Percentiles rank a stretch among this genome's conserved stretches.
Evolutionary conservation across 768 basidiomycete species (phyloP).

Genomic region (Royoungia palumana): DNA sequence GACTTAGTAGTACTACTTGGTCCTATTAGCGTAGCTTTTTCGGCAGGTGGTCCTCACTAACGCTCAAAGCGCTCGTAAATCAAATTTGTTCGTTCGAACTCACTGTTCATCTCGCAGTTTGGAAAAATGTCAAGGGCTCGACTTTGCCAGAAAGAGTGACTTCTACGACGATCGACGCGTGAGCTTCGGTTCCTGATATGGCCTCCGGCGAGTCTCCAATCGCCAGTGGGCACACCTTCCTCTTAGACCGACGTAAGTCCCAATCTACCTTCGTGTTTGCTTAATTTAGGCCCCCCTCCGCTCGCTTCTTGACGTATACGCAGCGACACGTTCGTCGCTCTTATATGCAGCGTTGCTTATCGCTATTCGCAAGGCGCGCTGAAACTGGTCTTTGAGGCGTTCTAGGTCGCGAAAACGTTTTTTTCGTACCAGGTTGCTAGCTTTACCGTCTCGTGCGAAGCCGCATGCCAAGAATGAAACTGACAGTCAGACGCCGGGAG

Average conservation of each 20-base stretch:
- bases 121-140: constrained; percentile 22
- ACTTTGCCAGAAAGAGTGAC: constrained; percentile 15
- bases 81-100: background rate
- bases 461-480: constrained; percentile 7
- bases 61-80: constrained; percentile 1
- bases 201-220: no score
- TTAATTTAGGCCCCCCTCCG: constrained; percentile 1
- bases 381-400: background rate
- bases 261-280: background rate
- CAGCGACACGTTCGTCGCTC: constrained; percentile 17
- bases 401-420: constrained; percentile 7
- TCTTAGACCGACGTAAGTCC: constrained; percentile 14
- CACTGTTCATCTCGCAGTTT: constrained; percentile 10
- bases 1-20: no score
- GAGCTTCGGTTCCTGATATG: constrained; percentile 27
- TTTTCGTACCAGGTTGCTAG: constrained; percentile 6
- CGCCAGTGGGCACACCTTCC: constrained; percentile 5
- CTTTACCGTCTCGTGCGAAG: constrained; percentile 6
- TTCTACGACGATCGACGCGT: constrained; percentile 26
- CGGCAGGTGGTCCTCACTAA: background rate
- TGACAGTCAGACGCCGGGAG: constrained; percentile 11
- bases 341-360: background rate
- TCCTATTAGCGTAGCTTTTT: background rate
- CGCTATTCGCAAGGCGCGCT: constrained; percentile 2
- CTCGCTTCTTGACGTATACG: constrained; percentile 22